Evolutionary conservation across 2,329 filamentous ascomycete genomes (phyloP).

Genomic region (Alternaria novae-zelandiae): DNA sequence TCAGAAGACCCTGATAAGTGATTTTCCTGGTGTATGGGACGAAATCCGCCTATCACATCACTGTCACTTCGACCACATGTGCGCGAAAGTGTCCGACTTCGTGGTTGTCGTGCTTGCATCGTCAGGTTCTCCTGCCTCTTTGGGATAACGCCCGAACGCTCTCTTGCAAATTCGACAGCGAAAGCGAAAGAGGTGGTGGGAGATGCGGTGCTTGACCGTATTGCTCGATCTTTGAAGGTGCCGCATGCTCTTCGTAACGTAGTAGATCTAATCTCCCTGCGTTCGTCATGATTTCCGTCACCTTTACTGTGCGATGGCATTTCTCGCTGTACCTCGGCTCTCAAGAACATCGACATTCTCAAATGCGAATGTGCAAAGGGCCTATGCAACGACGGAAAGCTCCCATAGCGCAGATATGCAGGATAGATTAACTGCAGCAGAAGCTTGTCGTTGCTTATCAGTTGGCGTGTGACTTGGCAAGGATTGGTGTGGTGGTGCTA

Average conservation of each 20-base stretch:
- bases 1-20: background rate
- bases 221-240: background rate
- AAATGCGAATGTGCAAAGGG: background rate
- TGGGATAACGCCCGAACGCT: background rate
- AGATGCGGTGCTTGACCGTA: no score
- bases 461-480: constrained; percentile 7
- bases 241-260: background rate
- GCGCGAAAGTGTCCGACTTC: background rate
- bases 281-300: background rate
- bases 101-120: background rate
- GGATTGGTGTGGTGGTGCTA: constrained; percentile 1
- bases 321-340: background rate
- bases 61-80: background rate
- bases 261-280: background rate
- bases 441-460: constrained; percentile 11
- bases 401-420: background rate
- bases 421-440: constrained; percentile 1
- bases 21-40: background rate
- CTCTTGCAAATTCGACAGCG: background rate
- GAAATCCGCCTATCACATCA: background rate
- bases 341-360: background rate
- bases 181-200: background rate
- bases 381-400: background rate
- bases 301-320: background rate
- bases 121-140: background rate